Evolutionary conservation across 768 basidiomycete genomes (phyloP).

Genomic region (Roridomyces roridus): DNA sequence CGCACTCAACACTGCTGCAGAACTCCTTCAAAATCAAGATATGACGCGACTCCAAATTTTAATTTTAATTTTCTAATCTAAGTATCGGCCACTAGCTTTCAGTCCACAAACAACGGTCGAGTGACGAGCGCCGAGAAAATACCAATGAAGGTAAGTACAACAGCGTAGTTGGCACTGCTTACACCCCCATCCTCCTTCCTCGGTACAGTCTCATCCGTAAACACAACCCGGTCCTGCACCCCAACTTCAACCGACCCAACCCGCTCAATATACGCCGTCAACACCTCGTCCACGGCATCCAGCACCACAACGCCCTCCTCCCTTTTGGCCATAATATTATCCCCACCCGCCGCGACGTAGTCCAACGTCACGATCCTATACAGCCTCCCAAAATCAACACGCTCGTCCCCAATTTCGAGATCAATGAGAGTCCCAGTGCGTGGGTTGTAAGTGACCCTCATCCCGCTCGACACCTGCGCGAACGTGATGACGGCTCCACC

Average conservation of each 20-base stretch:
- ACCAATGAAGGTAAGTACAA: neutral
- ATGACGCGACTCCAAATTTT: no score
- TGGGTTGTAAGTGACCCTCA: conserved; percentile 41
- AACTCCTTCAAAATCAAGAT: no score
- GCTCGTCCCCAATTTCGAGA: conserved; percentile 26
- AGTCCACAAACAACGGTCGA: neutral
- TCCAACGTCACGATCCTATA: conserved; percentile 41
- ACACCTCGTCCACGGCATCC: conserved; percentile 40
- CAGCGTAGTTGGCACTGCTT: neutral
- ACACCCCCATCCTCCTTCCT: neutral
- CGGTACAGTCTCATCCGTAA: conserved; percentile 24
- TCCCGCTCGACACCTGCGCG: conserved; percentile 46
- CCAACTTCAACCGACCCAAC: conserved; percentile 19
- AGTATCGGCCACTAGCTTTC: no score
- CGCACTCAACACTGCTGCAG: no score
- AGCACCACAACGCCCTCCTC: conserved; percentile 33
- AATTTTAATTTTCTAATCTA: no score
- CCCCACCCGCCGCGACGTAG: conserved; percentile 42
- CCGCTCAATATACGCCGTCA: conserved; percentile 36
- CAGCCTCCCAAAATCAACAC: conserved; percentile 31
- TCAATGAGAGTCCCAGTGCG: conserved; percentile 37
- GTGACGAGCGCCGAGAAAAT: neutral
- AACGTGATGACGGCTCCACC: conserved; percentile 42
- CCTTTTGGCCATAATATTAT: conserved; percentile 37
- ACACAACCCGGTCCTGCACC: conserved; percentile 29